Conservation (phyloP, 495 filamentous ascomycete genomes). For the Penicillium canescens region DNA sequence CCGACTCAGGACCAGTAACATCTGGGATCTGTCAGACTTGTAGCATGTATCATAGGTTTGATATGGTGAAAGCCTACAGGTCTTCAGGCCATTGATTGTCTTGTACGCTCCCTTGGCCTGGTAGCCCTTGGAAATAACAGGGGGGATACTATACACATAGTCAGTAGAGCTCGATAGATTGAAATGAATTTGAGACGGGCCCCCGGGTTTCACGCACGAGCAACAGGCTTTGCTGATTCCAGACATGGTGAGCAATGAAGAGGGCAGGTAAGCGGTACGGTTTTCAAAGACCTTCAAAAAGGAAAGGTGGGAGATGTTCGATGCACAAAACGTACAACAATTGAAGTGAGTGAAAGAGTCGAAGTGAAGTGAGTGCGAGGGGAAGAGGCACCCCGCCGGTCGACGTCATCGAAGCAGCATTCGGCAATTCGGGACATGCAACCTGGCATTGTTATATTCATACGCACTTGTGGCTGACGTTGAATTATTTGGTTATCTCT, state of each 20-base stretch:
- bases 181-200: neutral
- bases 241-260: constrained; percentile 39
- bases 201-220: constrained; percentile 32
- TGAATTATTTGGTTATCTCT: neutral
- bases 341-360: neutral
- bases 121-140: constrained; percentile 57
- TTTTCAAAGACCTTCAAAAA: constrained; percentile 19
- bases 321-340: neutral
- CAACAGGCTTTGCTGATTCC: constrained; percentile 51
- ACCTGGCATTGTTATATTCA: neutral
- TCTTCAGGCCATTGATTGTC: constrained; percentile 60
- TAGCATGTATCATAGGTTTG: neutral
- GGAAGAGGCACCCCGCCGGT: constrained; percentile 15
- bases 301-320: constrained; percentile 21
- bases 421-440: constrained; percentile 12
- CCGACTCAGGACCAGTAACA: constrained; percentile 51
- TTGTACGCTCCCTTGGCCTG: constrained; percentile 61
- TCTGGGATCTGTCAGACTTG: constrained; percentile 33
- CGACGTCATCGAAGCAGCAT: constrained; percentile 25
- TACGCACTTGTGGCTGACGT: neutral
- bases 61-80: constrained; percentile 43
- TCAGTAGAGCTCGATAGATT: neutral
- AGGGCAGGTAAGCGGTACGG: constrained; percentile 4
- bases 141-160: constrained; percentile 41
- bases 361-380: neutral